These are phyloP conservation scores for Tuctoria greenei DNA, from an alignment of 176 grass and related monocot species.

Conservation along the genomic window DNA sequence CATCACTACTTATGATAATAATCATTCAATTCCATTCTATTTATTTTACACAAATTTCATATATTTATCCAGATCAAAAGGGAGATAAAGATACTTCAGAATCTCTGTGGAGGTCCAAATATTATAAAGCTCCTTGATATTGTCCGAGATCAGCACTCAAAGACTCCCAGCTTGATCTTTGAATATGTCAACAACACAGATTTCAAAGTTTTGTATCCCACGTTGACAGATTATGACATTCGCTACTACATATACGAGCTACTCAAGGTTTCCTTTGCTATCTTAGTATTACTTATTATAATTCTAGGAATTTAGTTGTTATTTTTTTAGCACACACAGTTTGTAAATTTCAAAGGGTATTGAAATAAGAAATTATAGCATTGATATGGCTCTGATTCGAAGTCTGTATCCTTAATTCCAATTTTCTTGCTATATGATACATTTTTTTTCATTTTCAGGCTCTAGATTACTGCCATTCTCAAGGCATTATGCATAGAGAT, in stretches of 20 bases:
- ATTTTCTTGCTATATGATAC: slow-evolving; percentile 19
- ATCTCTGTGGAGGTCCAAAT: slow-evolving; percentile 94
- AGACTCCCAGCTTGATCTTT: slow-evolving; percentile 94
- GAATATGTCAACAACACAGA: slow-evolving; percentile 99
- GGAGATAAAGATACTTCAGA: slow-evolving; percentile 99
- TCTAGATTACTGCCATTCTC: slow-evolving; percentile 89
- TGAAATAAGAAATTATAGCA: not conserved
- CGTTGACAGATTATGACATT: slow-evolving; percentile 96
- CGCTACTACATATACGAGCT: slow-evolving; percentile 97
- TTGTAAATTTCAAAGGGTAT: not conserved
- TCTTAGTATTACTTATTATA: not conserved
- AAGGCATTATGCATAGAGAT: slow-evolving; percentile 99
- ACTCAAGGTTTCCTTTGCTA: slow-evolving; percentile 67
- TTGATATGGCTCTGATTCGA: not conserved
- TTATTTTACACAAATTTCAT: slow-evolving; percentile 12
- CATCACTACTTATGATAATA: not conserved
- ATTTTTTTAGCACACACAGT: not conserved
- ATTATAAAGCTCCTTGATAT: slow-evolving; percentile 90
- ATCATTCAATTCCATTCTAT: not conserved
- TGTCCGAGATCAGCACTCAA: slow-evolving; percentile 93
- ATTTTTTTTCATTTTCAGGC: slow-evolving; percentile 47
- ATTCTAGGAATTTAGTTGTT: not conserved
- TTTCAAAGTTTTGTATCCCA: slow-evolving; percentile 94
- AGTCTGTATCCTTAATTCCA: not conserved
- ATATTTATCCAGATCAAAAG: slow-evolving; percentile 86